Percentiles rank a stretch among this genome's conserved stretches.
Evolutionary conservation across 257 asterid genomes (phyloP).

Genomic region (Solanum microdontum): DNA sequence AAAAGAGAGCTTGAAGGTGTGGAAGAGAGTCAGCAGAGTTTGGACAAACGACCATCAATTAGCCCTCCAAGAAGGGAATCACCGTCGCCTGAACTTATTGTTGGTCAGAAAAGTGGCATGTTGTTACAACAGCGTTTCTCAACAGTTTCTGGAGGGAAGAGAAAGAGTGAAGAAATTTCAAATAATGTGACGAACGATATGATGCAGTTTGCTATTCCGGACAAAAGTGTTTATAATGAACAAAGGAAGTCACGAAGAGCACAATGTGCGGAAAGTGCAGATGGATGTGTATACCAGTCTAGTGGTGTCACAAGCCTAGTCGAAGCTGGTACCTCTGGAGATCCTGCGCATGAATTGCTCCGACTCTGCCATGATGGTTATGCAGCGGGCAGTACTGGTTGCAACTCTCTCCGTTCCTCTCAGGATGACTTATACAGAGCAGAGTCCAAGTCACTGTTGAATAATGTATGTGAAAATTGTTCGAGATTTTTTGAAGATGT

Average conservation of each 20-base stretch:
- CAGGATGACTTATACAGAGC: constrained; percentile 14
- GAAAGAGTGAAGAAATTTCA: background rate
- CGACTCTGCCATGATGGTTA: background rate
- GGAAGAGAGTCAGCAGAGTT: constrained; percentile 24
- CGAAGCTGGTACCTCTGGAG: constrained; percentile 1
- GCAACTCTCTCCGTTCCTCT: constrained; percentile 10
- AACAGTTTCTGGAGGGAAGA: constrained; percentile 5
- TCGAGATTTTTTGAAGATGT: constrained; percentile 38
- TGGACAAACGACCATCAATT: constrained; percentile 38
- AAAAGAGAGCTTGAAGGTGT: constrained; percentile 41
- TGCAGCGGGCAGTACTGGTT: constrained; percentile 6
- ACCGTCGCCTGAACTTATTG: constrained; percentile 43
- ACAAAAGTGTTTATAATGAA: constrained; percentile 3
- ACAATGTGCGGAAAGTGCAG: constrained; percentile 17
- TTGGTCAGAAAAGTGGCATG: constrained; percentile 20
- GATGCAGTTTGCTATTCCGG: constrained; percentile 7
- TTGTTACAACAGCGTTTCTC: constrained; percentile 19
- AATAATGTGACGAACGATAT: background rate
- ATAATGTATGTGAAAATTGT: constrained; percentile 30
- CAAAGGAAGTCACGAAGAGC: background rate
- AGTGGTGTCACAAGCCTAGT: background rate
- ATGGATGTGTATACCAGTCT: constrained; percentile 11
- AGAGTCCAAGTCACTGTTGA: constrained; percentile 18
- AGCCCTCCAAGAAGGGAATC: constrained; percentile 53
- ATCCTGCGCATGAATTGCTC: background rate